Evolutionary conservation across 108 stramenopile species (phyloP).

Genomic region (Phaeodactylum tricornutum): DNA sequence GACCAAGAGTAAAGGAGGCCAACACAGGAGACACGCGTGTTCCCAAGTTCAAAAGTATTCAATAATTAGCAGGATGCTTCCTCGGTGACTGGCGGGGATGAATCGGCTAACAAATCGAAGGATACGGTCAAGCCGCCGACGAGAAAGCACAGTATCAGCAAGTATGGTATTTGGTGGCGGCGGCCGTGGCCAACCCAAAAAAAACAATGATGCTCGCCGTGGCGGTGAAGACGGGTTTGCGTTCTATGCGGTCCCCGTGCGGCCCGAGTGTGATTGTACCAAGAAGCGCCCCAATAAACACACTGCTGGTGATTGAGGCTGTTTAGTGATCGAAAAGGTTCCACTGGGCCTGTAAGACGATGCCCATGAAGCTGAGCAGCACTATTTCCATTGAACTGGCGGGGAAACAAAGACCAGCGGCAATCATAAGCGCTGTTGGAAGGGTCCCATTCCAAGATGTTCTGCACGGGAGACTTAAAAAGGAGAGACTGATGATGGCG

Average conservation of each 20-base stretch:
- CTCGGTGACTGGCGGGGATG: constrained; percentile 34
- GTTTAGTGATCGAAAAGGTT: constrained; percentile 35
- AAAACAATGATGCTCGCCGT: constrained; percentile 41
- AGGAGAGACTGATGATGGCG: too few relatives aligned
- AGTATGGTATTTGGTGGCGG: constrained; percentile 21
- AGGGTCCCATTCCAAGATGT: constrained; percentile 43
- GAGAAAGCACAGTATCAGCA: constrained; percentile 49
- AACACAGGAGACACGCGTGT: constrained; percentile 41
- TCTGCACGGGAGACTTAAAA: too few relatives aligned
- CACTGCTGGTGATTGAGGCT: constrained; percentile 32
- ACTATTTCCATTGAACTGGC: constrained; percentile 70
- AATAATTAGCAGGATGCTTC: constrained; percentile 30
- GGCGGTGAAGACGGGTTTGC: constrained; percentile 45
- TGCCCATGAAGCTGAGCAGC: constrained; percentile 50
- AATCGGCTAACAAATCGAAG: constrained; percentile 79
- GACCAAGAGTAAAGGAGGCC: constrained; percentile 34
- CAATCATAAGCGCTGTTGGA: constrained; percentile 48
- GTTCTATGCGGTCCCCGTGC: constrained; percentile 53
- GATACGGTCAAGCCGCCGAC: constrained; percentile 72
- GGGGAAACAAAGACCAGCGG: constrained; percentile 67
- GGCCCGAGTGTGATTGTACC: constrained; percentile 56
- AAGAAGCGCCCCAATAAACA: constrained; percentile 56
- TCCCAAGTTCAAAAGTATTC: constrained; percentile 75
- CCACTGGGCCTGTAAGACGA: constrained; percentile 53
- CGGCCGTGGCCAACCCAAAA: constrained; percentile 54